A percentile compares a stretch with the other conserved stretches of the same genome.
These are phyloP conservation scores for Linum trigynum DNA, from an alignment of 345 rosid species.

Conservation along the genomic window DNA sequence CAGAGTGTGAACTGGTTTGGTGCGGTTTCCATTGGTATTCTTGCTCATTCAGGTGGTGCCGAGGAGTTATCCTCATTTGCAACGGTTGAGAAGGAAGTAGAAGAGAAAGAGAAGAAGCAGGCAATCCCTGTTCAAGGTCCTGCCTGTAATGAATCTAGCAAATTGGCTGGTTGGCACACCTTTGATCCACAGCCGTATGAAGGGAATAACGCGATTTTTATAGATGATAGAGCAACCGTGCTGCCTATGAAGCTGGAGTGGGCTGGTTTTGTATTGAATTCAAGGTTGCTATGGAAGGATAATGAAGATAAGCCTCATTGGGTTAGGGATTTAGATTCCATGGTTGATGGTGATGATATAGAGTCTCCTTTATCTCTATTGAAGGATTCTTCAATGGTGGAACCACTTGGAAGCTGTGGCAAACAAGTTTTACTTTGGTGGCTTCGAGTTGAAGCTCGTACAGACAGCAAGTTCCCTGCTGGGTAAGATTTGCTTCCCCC, in stretches of 20 bases:
- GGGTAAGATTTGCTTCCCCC: conserved; percentile 39
- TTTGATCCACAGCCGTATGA: conserved; percentile 57
- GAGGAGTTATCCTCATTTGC: conserved; percentile 34
- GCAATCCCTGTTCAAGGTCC: conserved; percentile 91
- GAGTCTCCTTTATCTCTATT: conserved; percentile 74
- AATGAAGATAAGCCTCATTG: conserved; percentile 56
- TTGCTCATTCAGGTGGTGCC: conserved; percentile 44
- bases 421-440: conserved; percentile 91
- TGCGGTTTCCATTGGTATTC: conserved; percentile 76
- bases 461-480: conserved; percentile 94
- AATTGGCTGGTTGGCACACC: conserved; percentile 79
- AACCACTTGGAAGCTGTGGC: conserved; percentile 95
- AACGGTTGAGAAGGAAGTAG: conserved; percentile 15
- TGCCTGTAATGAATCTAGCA: conserved; percentile 66
- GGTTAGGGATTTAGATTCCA: conserved; percentile 56
- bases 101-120: conserved; percentile 30
- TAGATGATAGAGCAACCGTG: conserved; percentile 79
- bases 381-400: conserved; percentile 62
- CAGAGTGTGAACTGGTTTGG: conserved; percentile 93
- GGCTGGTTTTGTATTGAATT: conserved; percentile 92
- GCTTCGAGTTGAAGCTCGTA: conserved; percentile 99
- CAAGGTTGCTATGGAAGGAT: conserved; percentile 84
- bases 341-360: conserved; percentile 37
- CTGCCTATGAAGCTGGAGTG: conserved; percentile 83
- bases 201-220: conserved; percentile 51